Evolutionary conservation across 345 rosid species (phyloP).

Genomic region (Arabidopsis arenosa): DNA sequence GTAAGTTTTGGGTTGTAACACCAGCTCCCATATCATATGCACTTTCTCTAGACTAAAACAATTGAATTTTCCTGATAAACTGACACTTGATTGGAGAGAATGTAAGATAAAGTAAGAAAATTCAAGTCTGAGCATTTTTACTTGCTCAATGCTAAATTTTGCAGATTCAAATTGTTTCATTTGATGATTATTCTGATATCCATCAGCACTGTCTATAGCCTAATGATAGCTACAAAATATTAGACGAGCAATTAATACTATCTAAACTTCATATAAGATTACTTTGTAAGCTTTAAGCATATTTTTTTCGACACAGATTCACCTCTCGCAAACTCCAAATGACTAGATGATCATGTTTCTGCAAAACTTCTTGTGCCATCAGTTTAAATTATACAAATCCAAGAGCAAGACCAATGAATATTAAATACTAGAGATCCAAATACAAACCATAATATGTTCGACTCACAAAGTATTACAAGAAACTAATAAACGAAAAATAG

Average conservation of each 20-base stretch:
- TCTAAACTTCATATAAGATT: not conserved
- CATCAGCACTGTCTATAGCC: slow-evolving; percentile 93
- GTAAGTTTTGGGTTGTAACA: slow-evolving; percentile 75
- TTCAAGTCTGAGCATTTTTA: slow-evolving; percentile 37
- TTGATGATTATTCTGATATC: slow-evolving; percentile 92
- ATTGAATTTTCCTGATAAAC: slow-evolving; percentile 20
- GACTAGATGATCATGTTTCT: slow-evolving; percentile 79
- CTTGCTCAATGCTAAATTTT: slow-evolving; percentile 90
- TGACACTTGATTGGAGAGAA: slow-evolving; percentile 9
- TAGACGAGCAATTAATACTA: not conserved
- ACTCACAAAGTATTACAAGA: slow-evolving; percentile 28
- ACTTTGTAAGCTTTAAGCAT: slow-evolving; percentile 7
- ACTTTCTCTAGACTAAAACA: slow-evolving; percentile 84
- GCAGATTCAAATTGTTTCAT: slow-evolving; percentile 85
- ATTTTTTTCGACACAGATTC: slow-evolving; percentile 15
- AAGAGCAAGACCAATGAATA: slow-evolving; percentile 7
- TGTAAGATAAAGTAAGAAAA: slow-evolving; percentile 16
- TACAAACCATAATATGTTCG: slow-evolving; percentile 5
- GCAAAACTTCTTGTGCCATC: slow-evolving; percentile 85
- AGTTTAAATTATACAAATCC: slow-evolving; percentile 41
- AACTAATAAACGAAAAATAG: slow-evolving; percentile 21
- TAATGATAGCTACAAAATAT: slow-evolving; percentile 44
- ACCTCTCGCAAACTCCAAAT: slow-evolving; percentile 80
- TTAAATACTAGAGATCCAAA: not conserved
- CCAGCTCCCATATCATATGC: slow-evolving; percentile 91